These are phyloP conservation scores for Meira nashicola DNA, from an alignment of 1,284 basidiomycete species.

Conservation along the genomic window DNA sequence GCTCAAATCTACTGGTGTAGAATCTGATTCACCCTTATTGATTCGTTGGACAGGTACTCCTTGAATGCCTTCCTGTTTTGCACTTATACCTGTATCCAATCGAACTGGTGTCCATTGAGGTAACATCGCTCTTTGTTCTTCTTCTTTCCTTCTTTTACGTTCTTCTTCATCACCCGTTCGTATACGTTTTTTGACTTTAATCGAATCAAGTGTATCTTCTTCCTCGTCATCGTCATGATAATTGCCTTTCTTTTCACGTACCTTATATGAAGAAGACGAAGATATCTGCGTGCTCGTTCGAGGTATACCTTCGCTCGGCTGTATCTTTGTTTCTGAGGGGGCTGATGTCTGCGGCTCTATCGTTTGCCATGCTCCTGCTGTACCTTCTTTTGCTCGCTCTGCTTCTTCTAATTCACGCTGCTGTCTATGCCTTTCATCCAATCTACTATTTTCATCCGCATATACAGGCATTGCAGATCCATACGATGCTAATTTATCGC, in stretches of 20 bases:
- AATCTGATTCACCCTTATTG: conserved; percentile 2
- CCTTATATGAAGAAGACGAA: conserved; percentile 19
- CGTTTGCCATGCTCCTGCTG: conserved; percentile 77
- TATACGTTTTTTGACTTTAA: conserved; percentile 36
- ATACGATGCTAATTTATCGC: conserved; percentile 77
- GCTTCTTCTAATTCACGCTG: conserved; percentile 56
- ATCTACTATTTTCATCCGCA: neutral
- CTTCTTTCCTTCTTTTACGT: conserved; percentile 10
- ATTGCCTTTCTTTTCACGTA: conserved; percentile 25
- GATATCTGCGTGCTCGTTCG: neutral
- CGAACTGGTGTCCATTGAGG: conserved; percentile 12
- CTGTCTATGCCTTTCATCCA: conserved; percentile 3
- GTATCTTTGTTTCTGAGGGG: neutral
- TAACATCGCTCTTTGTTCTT: conserved; percentile 9
- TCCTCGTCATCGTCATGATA: conserved; percentile 24
- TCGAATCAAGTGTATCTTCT: conserved; percentile 17
- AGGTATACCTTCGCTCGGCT: neutral
- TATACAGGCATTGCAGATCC: conserved; percentile 69
- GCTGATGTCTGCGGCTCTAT: conserved; percentile 57
- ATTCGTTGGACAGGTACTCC: conserved; percentile 1
- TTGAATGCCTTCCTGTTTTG: conserved; percentile 2
- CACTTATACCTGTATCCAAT: conserved; percentile 6
- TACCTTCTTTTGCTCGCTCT: conserved; percentile 64
- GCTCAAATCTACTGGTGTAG: no score
- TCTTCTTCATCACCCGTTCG: conserved; percentile 7